These are phyloP conservation scores for Phialophora tarda DNA, from an alignment of 2,329 filamentous ascomycete genomes.

Conservation along the genomic window DNA sequence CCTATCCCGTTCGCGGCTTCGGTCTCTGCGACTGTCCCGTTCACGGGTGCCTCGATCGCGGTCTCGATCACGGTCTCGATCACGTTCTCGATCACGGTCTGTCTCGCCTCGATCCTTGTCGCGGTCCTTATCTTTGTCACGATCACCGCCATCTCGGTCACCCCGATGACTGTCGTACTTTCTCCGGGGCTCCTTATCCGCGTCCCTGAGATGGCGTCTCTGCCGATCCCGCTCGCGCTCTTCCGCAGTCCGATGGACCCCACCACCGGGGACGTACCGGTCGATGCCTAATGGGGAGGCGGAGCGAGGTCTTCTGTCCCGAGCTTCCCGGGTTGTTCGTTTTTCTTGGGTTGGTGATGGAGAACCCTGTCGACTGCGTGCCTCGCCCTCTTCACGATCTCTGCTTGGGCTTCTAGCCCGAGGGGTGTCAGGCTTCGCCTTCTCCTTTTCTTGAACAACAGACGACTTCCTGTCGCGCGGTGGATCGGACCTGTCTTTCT, in stretches of 20 bases:
- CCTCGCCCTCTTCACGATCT: constrained; percentile 39
- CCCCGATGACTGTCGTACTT: constrained; percentile 39
- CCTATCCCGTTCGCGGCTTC: constrained; percentile 15
- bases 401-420: constrained; percentile 28
- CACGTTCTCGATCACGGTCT: constrained; percentile 26
- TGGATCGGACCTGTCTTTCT: constrained; percentile 8
- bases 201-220: constrained; percentile 36
- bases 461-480: background rate
- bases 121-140: constrained; percentile 5
- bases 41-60: constrained; percentile 24
- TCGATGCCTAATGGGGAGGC: constrained; percentile 48
- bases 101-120: background rate
- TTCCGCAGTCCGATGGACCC: constrained; percentile 37
- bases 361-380: constrained; percentile 33
- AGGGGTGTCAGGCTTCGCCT: constrained; percentile 14
- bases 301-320: constrained; percentile 41
- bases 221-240: constrained; percentile 41
- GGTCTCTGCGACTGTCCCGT: constrained; percentile 23
- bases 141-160: constrained; percentile 36
- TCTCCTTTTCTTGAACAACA: constrained; percentile 25
- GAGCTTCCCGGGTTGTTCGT: constrained; percentile 21
- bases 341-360: constrained; percentile 33
- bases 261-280: constrained; percentile 52
- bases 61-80: constrained; percentile 28
- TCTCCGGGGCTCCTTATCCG: constrained; percentile 28